Evolutionary conservation across 106 monocot species (phyloP).

Genomic region (Allium cepa): DNA sequence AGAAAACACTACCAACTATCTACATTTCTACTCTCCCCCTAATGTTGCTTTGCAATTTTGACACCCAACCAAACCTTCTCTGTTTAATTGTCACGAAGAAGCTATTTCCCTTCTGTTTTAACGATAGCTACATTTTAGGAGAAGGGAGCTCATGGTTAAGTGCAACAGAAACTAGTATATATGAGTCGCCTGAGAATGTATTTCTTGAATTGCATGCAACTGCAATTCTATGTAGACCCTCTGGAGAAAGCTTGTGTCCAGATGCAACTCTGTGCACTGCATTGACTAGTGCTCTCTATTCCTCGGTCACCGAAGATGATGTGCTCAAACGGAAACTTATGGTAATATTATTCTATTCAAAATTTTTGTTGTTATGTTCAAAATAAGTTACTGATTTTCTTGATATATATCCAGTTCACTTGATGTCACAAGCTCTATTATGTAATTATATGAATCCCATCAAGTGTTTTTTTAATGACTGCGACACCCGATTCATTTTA

Average conservation of each 20-base stretch:
- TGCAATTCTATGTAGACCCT: conserved; percentile 82
- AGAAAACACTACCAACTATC: too few relatives aligned
- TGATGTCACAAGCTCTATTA: too few relatives aligned
- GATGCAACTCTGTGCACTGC: conserved; percentile 91
- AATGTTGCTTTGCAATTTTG: not conserved
- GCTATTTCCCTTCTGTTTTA: not conserved
- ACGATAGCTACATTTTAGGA: conserved; percentile 24
- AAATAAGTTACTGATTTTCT: too few relatives aligned
- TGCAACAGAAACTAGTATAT: conserved; percentile 26
- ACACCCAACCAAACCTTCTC: not conserved
- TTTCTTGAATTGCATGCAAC: conserved; percentile 79
- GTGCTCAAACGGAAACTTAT: conserved; percentile 65
- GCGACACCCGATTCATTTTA: too few relatives aligned
- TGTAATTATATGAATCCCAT: too few relatives aligned
- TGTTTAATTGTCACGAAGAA: not conserved
- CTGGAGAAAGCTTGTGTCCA: conserved; percentile 82
- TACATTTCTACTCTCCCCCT: not conserved
- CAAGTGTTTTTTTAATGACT: too few relatives aligned
- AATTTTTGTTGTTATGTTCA: too few relatives aligned
- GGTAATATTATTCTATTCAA: conserved; percentile 20
- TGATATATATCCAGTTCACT: too few relatives aligned
- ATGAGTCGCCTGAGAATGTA: conserved; percentile 28
- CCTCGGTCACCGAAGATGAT: conserved; percentile 68
- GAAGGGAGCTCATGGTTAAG: conserved; percentile 67
- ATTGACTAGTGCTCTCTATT: conserved; percentile 81